A percentile compares a stretch with the other conserved stretches of the same genome.
These are phyloP conservation scores for Colletotrichum tropicale DNA, from an alignment of 2,329 filamentous ascomycete genomes.

Conservation along the genomic window DNA sequence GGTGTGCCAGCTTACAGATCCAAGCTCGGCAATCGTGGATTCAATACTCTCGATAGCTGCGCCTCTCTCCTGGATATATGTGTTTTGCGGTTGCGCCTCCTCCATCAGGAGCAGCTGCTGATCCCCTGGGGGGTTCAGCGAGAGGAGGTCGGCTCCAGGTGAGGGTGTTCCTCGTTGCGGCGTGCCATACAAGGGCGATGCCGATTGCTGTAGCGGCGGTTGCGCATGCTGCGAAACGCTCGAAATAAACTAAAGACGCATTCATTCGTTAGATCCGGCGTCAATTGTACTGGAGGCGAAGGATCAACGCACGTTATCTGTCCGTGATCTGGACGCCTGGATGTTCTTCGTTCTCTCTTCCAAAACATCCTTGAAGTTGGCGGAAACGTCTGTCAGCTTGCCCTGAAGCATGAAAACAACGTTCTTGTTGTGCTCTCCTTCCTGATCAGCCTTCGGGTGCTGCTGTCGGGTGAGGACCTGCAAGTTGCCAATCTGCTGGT, in stretches of 20 bases:
- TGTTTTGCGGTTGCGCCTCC: conserved; percentile 83
- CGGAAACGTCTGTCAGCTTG: conserved; percentile 85
- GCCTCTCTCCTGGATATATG: conserved; percentile 90
- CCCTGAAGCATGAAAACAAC: conserved; percentile 91
- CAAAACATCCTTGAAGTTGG: conserved; percentile 96
- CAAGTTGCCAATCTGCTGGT: conserved; percentile 86
- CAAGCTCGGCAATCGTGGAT: conserved; percentile 90
- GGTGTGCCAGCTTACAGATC: conserved; percentile 43
- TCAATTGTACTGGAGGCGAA: too few species aligned
- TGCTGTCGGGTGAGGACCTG: conserved; percentile 78
- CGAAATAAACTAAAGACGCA: conserved; percentile 70
- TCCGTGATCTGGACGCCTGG: conserved; percentile 87
- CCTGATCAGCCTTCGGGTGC: conserved; percentile 76
- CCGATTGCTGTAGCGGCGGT: conserved; percentile 71
- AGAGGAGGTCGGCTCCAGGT: conserved; percentile 76
- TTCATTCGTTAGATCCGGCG: background rate
- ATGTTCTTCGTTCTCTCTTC: conserved; percentile 98
- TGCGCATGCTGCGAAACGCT: conserved; percentile 81
- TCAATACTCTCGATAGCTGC: conserved; percentile 98
- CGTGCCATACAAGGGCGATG: conserved; percentile 86
- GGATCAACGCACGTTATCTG: conserved; percentile 67
- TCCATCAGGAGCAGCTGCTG: conserved; percentile 94
- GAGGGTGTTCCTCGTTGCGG: conserved; percentile 71
- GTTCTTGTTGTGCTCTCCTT: conserved; percentile 98
- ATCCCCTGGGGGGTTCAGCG: conserved; percentile 83